Evolutionary conservation across 345 rosid genomes (phyloP).

Genomic region (Iberis pinnata): DNA sequence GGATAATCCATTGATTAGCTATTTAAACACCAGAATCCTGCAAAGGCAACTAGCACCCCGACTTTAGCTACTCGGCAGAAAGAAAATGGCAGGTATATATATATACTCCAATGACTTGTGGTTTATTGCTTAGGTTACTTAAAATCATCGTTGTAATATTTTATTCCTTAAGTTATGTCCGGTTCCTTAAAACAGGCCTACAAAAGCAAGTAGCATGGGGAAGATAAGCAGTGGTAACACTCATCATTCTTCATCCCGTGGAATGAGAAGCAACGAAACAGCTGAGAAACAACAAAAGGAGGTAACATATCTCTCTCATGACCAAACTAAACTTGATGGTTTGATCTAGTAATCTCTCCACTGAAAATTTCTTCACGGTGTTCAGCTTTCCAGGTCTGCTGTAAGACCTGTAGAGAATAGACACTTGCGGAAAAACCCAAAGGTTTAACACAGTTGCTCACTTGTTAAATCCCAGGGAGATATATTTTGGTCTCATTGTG

Average conservation of each 20-base stretch:
- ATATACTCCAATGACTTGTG: conserved; percentile 7
- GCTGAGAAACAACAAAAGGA: conserved; percentile 23
- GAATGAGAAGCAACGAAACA: conserved; percentile 10
- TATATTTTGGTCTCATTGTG: no score
- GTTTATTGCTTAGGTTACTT: conserved; percentile 15
- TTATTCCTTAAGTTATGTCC: not conserved
- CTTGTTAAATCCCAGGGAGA: no score
- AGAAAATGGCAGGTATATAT: conserved; percentile 68
- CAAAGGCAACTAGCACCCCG: conserved; percentile 38
- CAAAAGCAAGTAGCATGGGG: conserved; percentile 22
- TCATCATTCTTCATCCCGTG: conserved; percentile 11
- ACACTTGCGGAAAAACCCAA: conserved; percentile 7
- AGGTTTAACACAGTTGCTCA: no score
- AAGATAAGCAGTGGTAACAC: conserved; percentile 12
- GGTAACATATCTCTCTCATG: conserved; percentile 15
- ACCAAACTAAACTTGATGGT: not conserved
- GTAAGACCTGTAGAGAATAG: conserved; percentile 17
- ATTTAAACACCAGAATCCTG: conserved; percentile 19
- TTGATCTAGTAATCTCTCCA: not conserved
- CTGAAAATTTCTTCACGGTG: no score
- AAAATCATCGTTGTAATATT: conserved; percentile 3
- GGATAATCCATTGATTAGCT: not conserved
- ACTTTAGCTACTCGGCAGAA: conserved; percentile 32
- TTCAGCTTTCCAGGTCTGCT: conserved; percentile 10
- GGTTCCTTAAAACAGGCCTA: conserved; percentile 14